Evolutionary conservation across 805 yeast species (phyloP).

Genomic region (Wickerhamomyces queroliae): DNA sequence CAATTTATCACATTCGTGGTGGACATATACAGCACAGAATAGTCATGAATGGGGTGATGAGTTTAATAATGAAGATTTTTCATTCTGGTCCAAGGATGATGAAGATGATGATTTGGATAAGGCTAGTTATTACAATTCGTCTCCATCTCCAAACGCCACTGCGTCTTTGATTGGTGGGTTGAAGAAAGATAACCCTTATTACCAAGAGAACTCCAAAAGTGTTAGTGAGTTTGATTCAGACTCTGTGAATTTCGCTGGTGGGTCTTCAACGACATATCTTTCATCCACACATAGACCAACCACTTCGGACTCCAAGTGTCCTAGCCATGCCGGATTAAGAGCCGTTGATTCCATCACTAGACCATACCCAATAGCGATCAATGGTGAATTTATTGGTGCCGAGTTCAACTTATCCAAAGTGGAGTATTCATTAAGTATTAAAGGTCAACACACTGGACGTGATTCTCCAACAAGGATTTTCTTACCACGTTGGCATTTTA

Average conservation of each 20-base stretch:
- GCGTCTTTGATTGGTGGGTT: neutral
- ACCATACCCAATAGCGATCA: slow-evolving; percentile 64
- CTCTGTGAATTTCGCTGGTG: slow-evolving; percentile 17
- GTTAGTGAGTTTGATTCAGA: slow-evolving; percentile 17
- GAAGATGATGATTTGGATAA: slow-evolving; percentile 10
- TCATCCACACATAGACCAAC: neutral
- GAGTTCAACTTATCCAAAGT: slow-evolving; percentile 52
- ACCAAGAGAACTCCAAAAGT: neutral
- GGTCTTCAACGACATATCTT: no score
- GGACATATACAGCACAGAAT: slow-evolving; percentile 79
- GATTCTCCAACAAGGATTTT: slow-evolving; percentile 51
- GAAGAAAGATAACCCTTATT: neutral
- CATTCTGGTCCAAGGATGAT: slow-evolving; percentile 76
- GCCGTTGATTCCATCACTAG: slow-evolving; percentile 72
- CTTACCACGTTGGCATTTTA: slow-evolving; percentile 72
- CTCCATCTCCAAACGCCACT: neutral
- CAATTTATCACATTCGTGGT: slow-evolving; percentile 66
- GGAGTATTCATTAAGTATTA: slow-evolving; percentile 43
- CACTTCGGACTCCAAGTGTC: neutral
- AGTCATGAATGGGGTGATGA: slow-evolving; percentile 82
- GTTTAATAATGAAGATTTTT: slow-evolving; percentile 93
- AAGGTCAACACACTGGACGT: slow-evolving; percentile 18
- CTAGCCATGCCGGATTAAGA: slow-evolving; percentile 52
- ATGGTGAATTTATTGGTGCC: slow-evolving; percentile 50
- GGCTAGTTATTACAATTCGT: neutral